Conservation (phyloP, 768 basidiomycete species). For the Boletus insuetus region DNA sequence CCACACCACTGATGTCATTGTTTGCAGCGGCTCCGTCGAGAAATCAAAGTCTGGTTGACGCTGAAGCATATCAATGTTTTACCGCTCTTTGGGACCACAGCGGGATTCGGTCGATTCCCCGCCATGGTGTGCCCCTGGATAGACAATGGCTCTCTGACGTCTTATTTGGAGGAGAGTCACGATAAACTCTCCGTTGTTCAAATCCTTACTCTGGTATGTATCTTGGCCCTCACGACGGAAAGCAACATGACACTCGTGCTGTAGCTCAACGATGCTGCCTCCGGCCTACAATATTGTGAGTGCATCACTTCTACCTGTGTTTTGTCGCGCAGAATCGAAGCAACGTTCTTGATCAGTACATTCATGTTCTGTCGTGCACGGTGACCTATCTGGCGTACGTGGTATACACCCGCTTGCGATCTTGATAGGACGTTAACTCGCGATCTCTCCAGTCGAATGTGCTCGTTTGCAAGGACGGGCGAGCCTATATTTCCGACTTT, state of each 20-base stretch:
- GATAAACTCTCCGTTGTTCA: conserved; percentile 3
- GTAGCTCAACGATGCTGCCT: conserved; percentile 19
- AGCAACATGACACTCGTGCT: neutral
- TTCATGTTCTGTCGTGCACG: conserved; percentile 15
- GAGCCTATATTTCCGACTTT: conserved; percentile 37
- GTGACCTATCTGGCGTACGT: conserved; percentile 23
- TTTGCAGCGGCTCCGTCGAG: conserved; percentile 26
- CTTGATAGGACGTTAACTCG: neutral
- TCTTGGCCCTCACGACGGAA: neutral
- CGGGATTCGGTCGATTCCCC: conserved; percentile 26
- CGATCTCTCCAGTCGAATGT: conserved; percentile 12
- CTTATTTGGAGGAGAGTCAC: conserved; percentile 17
- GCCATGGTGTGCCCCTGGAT: conserved; percentile 33
- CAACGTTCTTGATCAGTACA: conserved; percentile 8
- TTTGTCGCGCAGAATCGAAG: neutral
- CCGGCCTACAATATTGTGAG: conserved; percentile 21
- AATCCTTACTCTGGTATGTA: conserved; percentile 8
- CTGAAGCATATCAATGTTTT: conserved; percentile 25
- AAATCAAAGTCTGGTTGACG: conserved; percentile 27
- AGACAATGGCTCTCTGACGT: conserved; percentile 21
- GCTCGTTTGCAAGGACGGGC: conserved; percentile 10
- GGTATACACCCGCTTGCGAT: neutral
- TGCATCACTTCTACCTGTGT: neutral
- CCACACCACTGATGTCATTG: neutral
- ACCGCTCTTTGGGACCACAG: conserved; percentile 13